Conservation (phyloP, 495 filamentous ascomycete genomes). For the Friedmanniomyces endolithicus region DNA sequence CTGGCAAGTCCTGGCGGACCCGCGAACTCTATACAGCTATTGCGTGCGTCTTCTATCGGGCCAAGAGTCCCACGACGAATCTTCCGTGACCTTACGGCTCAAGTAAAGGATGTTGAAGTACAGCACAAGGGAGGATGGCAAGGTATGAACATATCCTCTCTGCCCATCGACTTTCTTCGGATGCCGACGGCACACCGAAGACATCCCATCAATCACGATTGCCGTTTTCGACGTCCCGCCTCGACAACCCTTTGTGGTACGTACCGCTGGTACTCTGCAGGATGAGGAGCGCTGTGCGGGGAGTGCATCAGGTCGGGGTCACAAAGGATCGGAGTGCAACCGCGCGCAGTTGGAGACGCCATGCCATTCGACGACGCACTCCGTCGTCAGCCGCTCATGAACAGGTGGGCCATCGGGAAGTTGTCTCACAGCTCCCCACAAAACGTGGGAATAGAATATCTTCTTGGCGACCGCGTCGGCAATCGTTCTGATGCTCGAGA, state of each 20-base stretch:
- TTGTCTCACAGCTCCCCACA: neutral
- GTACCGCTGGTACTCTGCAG: neutral
- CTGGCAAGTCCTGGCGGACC: neutral
- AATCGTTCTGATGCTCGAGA: neutral
- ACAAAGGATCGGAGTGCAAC: neutral
- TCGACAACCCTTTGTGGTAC: neutral
- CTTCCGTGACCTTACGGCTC: too few relatives aligned
- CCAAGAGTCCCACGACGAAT: neutral
- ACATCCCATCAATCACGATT: neutral
- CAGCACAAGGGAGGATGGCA: neutral
- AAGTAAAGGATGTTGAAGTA: too few relatives aligned
- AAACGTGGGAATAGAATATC: neutral
- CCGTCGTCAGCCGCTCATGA: neutral
- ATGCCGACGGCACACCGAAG: neutral
- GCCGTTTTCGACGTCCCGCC: neutral
- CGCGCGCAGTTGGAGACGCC: neutral
- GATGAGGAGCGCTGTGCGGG: neutral
- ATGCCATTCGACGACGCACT: neutral
- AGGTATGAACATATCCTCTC: neutral
- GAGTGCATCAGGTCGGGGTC: neutral
- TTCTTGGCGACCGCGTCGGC: neutral
- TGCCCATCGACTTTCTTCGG: neutral
- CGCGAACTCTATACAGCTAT: neutral
- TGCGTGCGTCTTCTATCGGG: neutral
- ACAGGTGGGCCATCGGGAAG: neutral